Evolutionary conservation across 2,329 filamentous ascomycete species (phyloP), one percentile per base, ranked within the genome.

Genomic region (Diaporthe australafricana): DNA sequence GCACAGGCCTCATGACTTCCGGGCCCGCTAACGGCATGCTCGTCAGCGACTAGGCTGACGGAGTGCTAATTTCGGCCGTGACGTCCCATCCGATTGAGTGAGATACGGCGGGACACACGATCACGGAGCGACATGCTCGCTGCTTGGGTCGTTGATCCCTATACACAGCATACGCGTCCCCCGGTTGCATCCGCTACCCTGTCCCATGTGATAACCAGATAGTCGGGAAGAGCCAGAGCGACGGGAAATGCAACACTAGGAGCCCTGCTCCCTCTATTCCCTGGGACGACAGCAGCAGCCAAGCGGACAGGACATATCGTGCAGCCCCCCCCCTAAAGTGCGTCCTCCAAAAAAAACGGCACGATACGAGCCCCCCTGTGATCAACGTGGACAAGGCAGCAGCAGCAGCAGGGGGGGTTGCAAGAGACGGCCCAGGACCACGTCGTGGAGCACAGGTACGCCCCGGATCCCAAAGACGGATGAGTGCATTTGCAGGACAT

Each of bases 171-270:
- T 55, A 47, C 25, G 68, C 68, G 35, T 66, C 52, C 63, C 65
- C 52, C 66, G 55, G 52, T 56, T 56, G 66, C 66, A 68, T 52
- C 40, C 63, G 71, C 22, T 17, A 47, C 40, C 48, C 56, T 63
- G 71, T 73, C 38, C 56, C 42, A 73, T 73, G 71, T 73, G 71
- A 73, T 57, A 68, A 68, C 71, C 71, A 71, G 63, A 71, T 67
- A 52, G 55, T 38, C 68, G 71, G 71, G 68, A 56, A 56, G 65
- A 35, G 47, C 56, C 57, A 65, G 68, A 65, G 48, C 17, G 48
- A 63, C 47, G 38, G 38, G 30, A 47, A 63, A 48, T 42, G 47
- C 68, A 38, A 70, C 55, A 22, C 25, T 56, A 20, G 11, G 14
- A 65, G 16, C n/a, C 5, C n/a, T n/a, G n/a, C n/a, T n/a, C n/a